Evolutionary conservation across 352 stramenopile genomes (phyloP), one percentile per base, ranked within the genome.

Genomic region (Pythium aquatile): DNA sequence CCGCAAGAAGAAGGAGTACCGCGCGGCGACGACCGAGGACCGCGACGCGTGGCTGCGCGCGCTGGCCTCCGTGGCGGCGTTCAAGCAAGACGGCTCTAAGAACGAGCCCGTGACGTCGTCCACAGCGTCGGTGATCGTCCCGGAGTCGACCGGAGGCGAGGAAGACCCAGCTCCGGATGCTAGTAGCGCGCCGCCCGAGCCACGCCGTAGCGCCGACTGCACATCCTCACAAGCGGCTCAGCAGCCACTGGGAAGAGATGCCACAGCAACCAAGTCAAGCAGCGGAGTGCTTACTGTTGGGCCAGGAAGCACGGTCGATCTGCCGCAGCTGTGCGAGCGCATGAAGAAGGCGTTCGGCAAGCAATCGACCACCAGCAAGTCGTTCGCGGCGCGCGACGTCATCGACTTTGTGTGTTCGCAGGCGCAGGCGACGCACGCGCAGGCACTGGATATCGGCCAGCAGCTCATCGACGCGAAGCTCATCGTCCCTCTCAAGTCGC

Each of bases 1-100:
- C 48, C 88, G 85, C 61, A 88, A 91, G 66, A 88, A 83, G 66
- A 95, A 91, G 30, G 83, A 93, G 47, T 90, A 87, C 32, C 68
- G 84, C 59, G 81, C 86, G 10, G 72, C 68, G 13, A 83, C 54
- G 13, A 70, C 70, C 6, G 78, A 88, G 3, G 86, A 93, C 8
- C 71, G 84, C 26, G 79, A 92, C 53, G 72, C 66, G n/a, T 95
- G 86, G 86, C 60, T 92, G 47, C 64, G 74, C 29, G 84, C 80
- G 51, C 56, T 95, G 5, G 70, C 81, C 39, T 84, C 78, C 0
- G 76, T 93, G n/a, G 72, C 80, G 5, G 79, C 76, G 7, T 78
- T 90, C 61, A 86, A 86, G 44, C 14, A 33, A 4, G 63, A 70
- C 35, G 68, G 60, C 52, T 57, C 63, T n/a, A 71, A 68, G 58